Base-by-base conservation (phyloP, 768 basidiomycete species). In the Tephrocybe sp. region DNA sequence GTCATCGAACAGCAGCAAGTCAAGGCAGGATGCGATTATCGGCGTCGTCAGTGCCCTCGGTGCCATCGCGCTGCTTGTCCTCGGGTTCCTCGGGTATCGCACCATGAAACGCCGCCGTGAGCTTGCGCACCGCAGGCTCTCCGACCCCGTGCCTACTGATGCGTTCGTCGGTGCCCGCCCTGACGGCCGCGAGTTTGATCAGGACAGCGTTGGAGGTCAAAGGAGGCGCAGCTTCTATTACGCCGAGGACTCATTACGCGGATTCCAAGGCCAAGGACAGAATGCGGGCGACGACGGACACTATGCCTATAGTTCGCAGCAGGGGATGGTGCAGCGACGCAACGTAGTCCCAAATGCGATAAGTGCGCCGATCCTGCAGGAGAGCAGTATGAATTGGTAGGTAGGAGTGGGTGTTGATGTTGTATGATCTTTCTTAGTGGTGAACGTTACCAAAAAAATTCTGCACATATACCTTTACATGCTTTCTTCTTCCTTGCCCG, bases 361-460 rank as follows among this genome's bases (percentile, higher is more conserved):
- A 54, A 86, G 85, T 2, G 80, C 87, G 45, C 90, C 91, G 18
- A 79, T 91, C 54, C 63, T 93, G 68, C 74, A 80, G 62, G 86
- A 90, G 71, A 93, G 85, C 68, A 92, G 84, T 58, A 83, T 92
- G 83, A 88, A 90, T 66, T 93, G 90, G 89, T 93, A 73, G 53
- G 53, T 14, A 21, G 34, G 25, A 9, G 24, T 33, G 39, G 43
- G n/a, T 50, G 34, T 20, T 30, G 24, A 36, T 6, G 28, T 48
- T 54, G 56, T 47, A 46, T 10, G n/a, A 44, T 21, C 43, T 41
- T 43, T 40, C 44, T 26, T n/a, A n/a, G n/a, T n/a, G n/a, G n/a
- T n/a, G n/a, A n/a, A n/a, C 39, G 20, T 17, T 25, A 20, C 37
- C 14, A 8, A 37, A 51, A 48, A 46, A 50, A 55, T 34, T 41